These are phyloP conservation scores for Xylaria bambusicola DNA, from an alignment of 495 filamentous ascomycete genomes.

Conservation along the genomic window DNA sequence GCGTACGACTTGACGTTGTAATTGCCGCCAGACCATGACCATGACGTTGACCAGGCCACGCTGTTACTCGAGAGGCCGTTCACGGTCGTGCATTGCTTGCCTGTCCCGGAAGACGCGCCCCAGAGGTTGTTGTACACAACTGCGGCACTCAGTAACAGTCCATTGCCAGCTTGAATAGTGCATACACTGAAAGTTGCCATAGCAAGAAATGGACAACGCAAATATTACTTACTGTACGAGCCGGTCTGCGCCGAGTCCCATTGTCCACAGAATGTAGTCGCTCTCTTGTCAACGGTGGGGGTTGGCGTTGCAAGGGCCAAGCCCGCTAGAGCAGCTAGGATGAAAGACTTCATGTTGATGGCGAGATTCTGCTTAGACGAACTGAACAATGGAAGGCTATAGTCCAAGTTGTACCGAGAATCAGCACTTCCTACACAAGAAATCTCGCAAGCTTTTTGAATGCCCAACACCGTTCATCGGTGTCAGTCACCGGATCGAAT, in stretches of 20 bases:
- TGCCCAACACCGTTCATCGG: neutral
- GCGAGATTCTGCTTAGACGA: neutral
- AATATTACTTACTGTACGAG: slow-evolving; percentile 39
- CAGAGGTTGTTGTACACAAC: slow-evolving; percentile 57
- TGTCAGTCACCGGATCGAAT: neutral
- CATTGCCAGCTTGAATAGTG: slow-evolving; percentile 2
- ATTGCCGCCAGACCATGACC: slow-evolving; percentile 56
- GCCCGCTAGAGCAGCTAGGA: slow-evolving; percentile 33
- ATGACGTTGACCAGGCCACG: slow-evolving; percentile 59
- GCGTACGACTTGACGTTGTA: slow-evolving; percentile 63
- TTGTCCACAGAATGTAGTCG: slow-evolving; percentile 52
- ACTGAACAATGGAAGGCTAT: too few relatives aligned
- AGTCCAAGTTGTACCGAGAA: neutral
- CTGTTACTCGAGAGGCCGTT: slow-evolving; percentile 45
- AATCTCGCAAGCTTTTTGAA: neutral
- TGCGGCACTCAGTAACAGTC: neutral
- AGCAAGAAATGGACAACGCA: neutral
- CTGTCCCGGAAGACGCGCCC: slow-evolving; percentile 49
- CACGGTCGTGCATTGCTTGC: slow-evolving; percentile 60
- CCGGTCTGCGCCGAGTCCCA: slow-evolving; percentile 47
- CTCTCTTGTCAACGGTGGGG: slow-evolving; percentile 42
- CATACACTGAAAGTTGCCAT: neutral
- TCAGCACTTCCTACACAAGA: neutral
- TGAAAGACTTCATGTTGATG: slow-evolving; percentile 15
- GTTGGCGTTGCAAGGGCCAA: slow-evolving; percentile 43